Evolutionary conservation across 164 flowering plant species (phyloP).

Genomic region (Magnolia changhungtana): DNA sequence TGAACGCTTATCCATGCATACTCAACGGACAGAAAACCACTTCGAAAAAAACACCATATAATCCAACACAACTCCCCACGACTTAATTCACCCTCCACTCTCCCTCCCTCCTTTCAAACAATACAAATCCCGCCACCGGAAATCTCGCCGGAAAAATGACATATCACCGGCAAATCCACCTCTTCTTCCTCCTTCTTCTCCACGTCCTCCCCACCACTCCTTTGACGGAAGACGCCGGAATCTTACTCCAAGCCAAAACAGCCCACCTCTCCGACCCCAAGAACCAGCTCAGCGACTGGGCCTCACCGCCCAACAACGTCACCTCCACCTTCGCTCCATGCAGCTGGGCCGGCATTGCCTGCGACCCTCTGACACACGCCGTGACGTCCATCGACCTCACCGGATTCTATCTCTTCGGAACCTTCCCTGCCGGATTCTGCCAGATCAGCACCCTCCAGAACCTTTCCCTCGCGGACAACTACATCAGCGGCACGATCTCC

Average conservation of each 20-base stretch:
- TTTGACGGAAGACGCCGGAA: slow-evolving; percentile 2
- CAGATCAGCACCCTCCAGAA: slow-evolving; percentile 45
- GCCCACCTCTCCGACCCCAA: slow-evolving; percentile 3
- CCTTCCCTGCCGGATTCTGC: slow-evolving; percentile 55
- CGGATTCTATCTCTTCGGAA: slow-evolving; percentile 34
- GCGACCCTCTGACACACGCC: slow-evolving; percentile 22
- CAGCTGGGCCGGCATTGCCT: slow-evolving; percentile 66
- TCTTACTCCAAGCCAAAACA: slow-evolving; percentile 12
- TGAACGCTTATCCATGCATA: background rate
- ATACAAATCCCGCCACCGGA: background rate
- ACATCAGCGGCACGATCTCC: slow-evolving; percentile 31
- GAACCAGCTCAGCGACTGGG: slow-evolving; percentile 14
- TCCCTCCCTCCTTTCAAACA: too few relatives aligned
- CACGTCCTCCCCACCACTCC: background rate
- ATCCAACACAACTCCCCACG: background rate
- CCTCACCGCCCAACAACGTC: background rate
- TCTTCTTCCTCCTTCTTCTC: background rate
- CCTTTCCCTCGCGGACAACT: slow-evolving; percentile 40
- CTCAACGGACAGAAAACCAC: too few relatives aligned
- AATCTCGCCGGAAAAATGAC: background rate
- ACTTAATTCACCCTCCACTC: too few relatives aligned
- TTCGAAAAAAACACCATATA: too few relatives aligned
- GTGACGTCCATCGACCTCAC: slow-evolving; percentile 38
- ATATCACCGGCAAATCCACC: background rate
- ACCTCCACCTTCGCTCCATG: slow-evolving; percentile 31